A percentile compares a stretch with the other conserved stretches of the same genome.
Evolutionary conservation across 2,329 filamentous ascomycete species (phyloP).

Genomic region (Nectriaceae sp.): DNA sequence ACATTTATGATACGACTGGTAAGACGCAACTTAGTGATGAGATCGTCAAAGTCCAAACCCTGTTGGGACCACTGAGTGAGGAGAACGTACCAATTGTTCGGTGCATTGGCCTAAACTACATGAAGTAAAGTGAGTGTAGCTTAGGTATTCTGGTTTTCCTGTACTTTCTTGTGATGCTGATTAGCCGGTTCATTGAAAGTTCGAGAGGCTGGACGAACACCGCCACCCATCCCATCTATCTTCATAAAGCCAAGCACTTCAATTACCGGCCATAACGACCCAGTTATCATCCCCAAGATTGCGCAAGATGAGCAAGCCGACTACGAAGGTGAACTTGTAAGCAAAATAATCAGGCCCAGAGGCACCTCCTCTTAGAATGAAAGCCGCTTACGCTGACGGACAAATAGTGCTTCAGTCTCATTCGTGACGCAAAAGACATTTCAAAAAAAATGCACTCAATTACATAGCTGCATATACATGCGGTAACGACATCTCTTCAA

Average conservation of each 20-base stretch:
- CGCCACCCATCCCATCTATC: conserved; percentile 49
- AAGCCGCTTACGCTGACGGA: background rate
- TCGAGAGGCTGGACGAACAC: conserved; percentile 50
- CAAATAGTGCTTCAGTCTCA: background rate
- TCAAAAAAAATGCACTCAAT: conserved; percentile 41
- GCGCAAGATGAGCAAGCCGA: conserved; percentile 50
- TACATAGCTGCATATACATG: conserved; percentile 56
- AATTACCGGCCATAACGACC: conserved; percentile 36
- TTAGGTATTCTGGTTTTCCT: background rate
- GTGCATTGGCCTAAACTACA: conserved; percentile 62
- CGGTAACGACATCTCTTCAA: conserved; percentile 57
- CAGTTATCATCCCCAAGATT: conserved; percentile 49
- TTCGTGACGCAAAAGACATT: conserved; percentile 48
- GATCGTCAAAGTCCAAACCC: conserved; percentile 51
- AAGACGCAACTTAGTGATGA: conserved; percentile 54
- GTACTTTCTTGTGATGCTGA: background rate
- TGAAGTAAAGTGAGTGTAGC: conserved; percentile 54
- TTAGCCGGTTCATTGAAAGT: conserved; percentile 36
- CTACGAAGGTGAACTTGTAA: conserved; percentile 48
- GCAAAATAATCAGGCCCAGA: too few relatives aligned
- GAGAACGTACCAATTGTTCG: conserved; percentile 57
- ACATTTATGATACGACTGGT: conserved; percentile 49
- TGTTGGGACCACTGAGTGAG: conserved; percentile 53
- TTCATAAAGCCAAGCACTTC: conserved; percentile 52
- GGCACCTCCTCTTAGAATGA: background rate